Evolutionary conservation across 1,139 yeast genomes (phyloP), one percentile per base, ranked within the genome.

Genomic region (Debaryomyces nepalensis): DNA sequence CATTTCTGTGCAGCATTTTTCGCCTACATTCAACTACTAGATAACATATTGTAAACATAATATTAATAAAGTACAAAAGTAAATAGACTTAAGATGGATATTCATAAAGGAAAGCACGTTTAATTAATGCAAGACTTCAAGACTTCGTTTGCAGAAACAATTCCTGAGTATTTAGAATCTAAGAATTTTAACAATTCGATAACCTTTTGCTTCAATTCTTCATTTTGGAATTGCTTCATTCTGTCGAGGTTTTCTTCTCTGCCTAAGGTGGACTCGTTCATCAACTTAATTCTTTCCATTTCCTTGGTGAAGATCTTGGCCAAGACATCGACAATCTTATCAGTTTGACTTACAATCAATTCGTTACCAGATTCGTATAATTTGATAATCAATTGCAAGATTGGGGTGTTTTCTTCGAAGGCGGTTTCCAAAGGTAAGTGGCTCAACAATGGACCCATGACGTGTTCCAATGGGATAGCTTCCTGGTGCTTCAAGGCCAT

Each of bases 341-440:
- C 84, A 37, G 91, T 82, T 54, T 79, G 79, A 31, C 66, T 64
- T 37, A 78, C 64, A 38, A 89, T 80, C 36, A 77, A 63, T 37
- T 76, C 73, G 59, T 84, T 79, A 53, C 82, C 79, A 44, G 75
- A 64, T 61, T 81, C 84, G 73, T 85, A 87, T 52, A 91, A 76
- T 56, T 79, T 78, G 58, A 86, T 70, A 49, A 93, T 77, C 54
- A 91, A 75, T 59, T 85, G 83, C 66, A 90, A 87, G 50, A 93
- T 84, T 46, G 99, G 97, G 26, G 83, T 81, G 68, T 93, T 90
- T 68, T 93, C 99, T 70, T 91, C 98, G 53, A 79, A 85, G 7
- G 93, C 98, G 42, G 91, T 82, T 60, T 83, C 80, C 61, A 93
- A 78, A 41, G 99, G 99, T 61, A 95, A 76, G 59, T 87, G 93